Percentiles rank a stretch among this genome's conserved stretches.
phyloP scores from a whole-genome alignment of 345 rosid genomes.

The Brassica rapa region DNA sequence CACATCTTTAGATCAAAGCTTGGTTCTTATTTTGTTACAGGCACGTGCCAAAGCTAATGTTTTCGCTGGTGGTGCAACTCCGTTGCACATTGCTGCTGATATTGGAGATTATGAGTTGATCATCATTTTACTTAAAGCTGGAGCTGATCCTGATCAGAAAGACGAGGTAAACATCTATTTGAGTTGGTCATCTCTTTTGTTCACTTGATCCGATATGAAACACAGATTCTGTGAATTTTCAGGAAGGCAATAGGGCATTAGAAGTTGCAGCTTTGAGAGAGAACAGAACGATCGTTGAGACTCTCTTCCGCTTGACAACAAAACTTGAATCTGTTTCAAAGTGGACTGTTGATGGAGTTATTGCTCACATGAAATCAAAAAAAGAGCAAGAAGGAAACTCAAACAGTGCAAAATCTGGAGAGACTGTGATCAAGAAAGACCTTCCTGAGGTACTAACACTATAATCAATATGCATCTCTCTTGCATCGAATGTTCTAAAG shows the following conservation, averaged over 20 bases:
- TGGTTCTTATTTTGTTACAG: constrained; percentile 45
- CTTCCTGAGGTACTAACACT: constrained; percentile 57
- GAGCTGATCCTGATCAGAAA: constrained; percentile 72
- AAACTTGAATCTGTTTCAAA: constrained; percentile 54
- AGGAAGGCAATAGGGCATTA: constrained; percentile 86
- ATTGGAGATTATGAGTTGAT: constrained; percentile 64
- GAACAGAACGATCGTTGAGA: constrained; percentile 63
- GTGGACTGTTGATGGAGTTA: constrained; percentile 81
- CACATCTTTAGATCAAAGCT: background rate
- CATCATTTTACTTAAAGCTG: constrained; percentile 69
- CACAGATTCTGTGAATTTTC: constrained; percentile 16
- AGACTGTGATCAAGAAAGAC: constrained; percentile 45
- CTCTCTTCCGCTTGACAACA: constrained; percentile 68
- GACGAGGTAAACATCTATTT: constrained; percentile 63
- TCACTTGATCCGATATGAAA: background rate
- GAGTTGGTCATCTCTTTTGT: background rate
- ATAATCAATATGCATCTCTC: background rate
- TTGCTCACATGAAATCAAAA: constrained; percentile 56
- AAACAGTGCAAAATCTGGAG: constrained; percentile 33
- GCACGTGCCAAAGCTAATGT: constrained; percentile 80
- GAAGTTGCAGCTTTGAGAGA: constrained; percentile 84
- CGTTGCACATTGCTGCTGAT: constrained; percentile 91
- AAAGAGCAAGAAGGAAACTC: constrained; percentile 47
- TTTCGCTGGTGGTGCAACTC: constrained; percentile 86
- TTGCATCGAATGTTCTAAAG: background rate